Conservation (phyloP, 805 yeast species). For the Lachancea waltii region DNA sequence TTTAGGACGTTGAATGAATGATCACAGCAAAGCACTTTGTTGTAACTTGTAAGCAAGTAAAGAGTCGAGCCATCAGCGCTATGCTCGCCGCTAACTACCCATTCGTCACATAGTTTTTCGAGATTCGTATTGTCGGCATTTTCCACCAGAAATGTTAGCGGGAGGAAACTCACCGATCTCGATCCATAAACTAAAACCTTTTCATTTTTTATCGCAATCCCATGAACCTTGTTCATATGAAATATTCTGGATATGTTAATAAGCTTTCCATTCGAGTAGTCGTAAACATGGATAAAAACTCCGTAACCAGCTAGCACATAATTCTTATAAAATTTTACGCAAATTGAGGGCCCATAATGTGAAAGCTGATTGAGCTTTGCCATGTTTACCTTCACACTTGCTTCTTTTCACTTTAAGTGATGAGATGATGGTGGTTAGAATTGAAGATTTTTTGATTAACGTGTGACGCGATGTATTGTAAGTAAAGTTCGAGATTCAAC, state of each 20-base stretch:
- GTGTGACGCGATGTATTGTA: too few species aligned
- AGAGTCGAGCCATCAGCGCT: conserved; percentile 34
- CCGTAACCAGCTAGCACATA: conserved; percentile 64
- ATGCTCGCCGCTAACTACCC: conserved; percentile 67
- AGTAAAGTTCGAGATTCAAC: background rate
- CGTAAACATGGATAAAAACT: conserved; percentile 51
- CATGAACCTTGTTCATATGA: conserved; percentile 73
- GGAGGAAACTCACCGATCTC: conserved; percentile 49
- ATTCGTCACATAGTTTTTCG: conserved; percentile 63
- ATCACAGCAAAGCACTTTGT: conserved; percentile 38
- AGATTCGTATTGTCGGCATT: conserved; percentile 14
- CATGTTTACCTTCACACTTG: too few species aligned
- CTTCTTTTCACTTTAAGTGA: background rate
- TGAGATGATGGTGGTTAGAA: background rate
- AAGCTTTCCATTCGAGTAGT: conserved; percentile 36
- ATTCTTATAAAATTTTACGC: conserved; percentile 40
- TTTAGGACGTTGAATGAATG: conserved; percentile 20
- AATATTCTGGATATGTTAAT: conserved; percentile 44
- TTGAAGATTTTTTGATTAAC: background rate
- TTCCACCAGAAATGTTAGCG: conserved; percentile 28
- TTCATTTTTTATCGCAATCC: conserved; percentile 43
- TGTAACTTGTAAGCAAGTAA: conserved; percentile 73
- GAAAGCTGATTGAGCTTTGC: conserved; percentile 9
- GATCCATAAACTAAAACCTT: conserved; percentile 57
- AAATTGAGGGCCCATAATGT: conserved; percentile 64